Evolutionary conservation across 108 stramenopile genomes (phyloP).

Genomic region (Chaetoceros tenuissimus): DNA sequence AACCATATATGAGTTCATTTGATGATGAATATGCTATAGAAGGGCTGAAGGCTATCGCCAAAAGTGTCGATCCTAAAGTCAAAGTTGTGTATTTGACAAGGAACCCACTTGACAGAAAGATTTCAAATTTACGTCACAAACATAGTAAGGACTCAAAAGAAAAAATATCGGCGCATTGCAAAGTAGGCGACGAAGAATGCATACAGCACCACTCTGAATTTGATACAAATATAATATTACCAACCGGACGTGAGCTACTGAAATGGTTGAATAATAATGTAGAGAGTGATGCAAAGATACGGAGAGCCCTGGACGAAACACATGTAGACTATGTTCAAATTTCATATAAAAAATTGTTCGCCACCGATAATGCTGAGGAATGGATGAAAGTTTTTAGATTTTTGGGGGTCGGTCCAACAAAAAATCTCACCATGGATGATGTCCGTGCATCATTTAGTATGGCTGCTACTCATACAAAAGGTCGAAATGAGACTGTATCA

Average conservation of each 20-base stretch:
- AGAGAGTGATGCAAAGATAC: not conserved
- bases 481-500: not conserved
- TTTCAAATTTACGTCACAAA: not conserved
- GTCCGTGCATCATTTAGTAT: not conserved
- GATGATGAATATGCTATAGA: not conserved
- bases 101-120: not conserved
- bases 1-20: not conserved
- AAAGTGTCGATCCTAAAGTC: not conserved
- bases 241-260: not conserved
- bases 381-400: slow-evolving; percentile 9
- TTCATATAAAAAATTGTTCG: slow-evolving; percentile 1
- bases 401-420: slow-evolving; percentile 8
- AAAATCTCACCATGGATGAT: slow-evolving; percentile 2
- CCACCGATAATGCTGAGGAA: not conserved
- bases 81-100: not conserved
- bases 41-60: not conserved
- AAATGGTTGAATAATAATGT: not conserved
- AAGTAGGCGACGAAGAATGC: slow-evolving; percentile 1
- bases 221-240: not conserved
- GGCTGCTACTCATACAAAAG: not conserved
- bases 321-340: slow-evolving; percentile 2
- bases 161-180: slow-evolving; percentile 5
- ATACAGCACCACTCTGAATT: not conserved
- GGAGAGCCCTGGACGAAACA: not conserved
- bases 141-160: slow-evolving; percentile 1